Percentiles rank a stretch among this genome's conserved stretches.
Conservation (phyloP, 2,329 filamentous ascomycete genomes). For the Cladophialophora psammophila region DNA sequence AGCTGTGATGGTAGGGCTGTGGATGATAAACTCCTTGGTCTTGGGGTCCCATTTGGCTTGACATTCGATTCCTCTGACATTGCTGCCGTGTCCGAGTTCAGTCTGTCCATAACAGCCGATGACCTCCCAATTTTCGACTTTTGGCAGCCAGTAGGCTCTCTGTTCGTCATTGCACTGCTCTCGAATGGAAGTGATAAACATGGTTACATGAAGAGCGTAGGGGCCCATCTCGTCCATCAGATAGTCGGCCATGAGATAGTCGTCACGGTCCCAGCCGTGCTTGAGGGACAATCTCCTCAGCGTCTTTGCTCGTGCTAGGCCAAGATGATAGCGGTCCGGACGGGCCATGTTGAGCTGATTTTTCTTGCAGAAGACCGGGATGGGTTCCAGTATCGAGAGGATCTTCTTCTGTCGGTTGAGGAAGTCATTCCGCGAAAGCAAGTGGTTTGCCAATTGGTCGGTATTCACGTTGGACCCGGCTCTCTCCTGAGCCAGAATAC, state of each 20-base stretch:
- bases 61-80: constrained; percentile 60
- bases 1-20: constrained; percentile 60
- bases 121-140: constrained; percentile 58
- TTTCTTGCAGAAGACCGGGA: constrained; percentile 59
- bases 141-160: constrained; percentile 58
- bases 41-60: constrained; percentile 56
- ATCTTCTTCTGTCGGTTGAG: constrained; percentile 57
- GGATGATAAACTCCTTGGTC: constrained; percentile 57
- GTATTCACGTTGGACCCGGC: constrained; percentile 53
- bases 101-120: constrained; percentile 62
- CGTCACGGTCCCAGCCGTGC: constrained; percentile 58
- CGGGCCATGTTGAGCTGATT: constrained; percentile 60
- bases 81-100: constrained; percentile 62
- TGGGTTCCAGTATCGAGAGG: constrained; percentile 53
- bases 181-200: constrained; percentile 61
- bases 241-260: constrained; percentile 61
- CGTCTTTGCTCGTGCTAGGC: constrained; percentile 60
- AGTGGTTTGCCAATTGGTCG: constrained; percentile 55
- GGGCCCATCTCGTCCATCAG: constrained; percentile 62
- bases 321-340: constrained; percentile 61
- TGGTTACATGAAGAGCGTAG: constrained; percentile 58
- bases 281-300: constrained; percentile 56
- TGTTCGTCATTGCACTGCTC: constrained; percentile 60
- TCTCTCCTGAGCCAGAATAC: constrained; percentile 56
- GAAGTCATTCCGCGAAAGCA: constrained; percentile 58